Base-by-base conservation (phyloP, 805 yeast genomes). In the Wickerhamiella galacta region DNA sequence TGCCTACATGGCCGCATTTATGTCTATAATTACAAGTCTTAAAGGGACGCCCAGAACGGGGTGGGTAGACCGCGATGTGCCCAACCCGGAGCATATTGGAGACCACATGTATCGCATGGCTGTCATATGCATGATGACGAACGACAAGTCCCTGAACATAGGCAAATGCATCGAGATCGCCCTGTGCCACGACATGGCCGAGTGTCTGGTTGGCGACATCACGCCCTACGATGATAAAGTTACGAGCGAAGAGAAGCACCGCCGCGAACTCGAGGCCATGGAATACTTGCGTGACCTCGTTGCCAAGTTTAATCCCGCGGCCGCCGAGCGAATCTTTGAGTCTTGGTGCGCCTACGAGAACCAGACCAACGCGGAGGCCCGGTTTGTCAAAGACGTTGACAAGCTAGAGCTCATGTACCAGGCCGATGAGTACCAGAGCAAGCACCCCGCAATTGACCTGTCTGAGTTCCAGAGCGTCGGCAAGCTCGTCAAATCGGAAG, bases 21-120 rank as follows among this genome's bases (percentile, higher is more conserved):
- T 73, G 32, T 81, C 80, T 48, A 68, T 82, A 20, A 68, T 81
- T 0, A 66, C 75, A 32, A 62, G 72, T 21, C 61, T 87, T 45
- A 87, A 87, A 54, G 61, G 71, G 4, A 87, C 81, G 48, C 72
- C 66, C 44, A 67, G 98, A 51, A 87, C 98, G 0, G 98, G 98
- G 2, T 87, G 96, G 96, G 55, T 87, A 15, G 87, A 82, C 49
- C 71, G 70, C 47, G 66, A 69, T 8, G 50, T 61, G 12, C 61
- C 61, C 1, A 46, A 60, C 17, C 72, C 75, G 3, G 80, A 82
- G 54, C 69, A 78, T 32, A 82, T 83, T 32, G 68, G 81, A n/a
- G 95, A 85, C 55, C 95, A 87, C 54, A 85, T 85, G 94, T 85
- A 87, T 52, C 64, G 98, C 36, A 85, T 87, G 95, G 72, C 82